Evolutionary conservation across 2,329 filamentous ascomycete genomes (phyloP).

Genomic region (Allantophomopsis cytisporea): DNA sequence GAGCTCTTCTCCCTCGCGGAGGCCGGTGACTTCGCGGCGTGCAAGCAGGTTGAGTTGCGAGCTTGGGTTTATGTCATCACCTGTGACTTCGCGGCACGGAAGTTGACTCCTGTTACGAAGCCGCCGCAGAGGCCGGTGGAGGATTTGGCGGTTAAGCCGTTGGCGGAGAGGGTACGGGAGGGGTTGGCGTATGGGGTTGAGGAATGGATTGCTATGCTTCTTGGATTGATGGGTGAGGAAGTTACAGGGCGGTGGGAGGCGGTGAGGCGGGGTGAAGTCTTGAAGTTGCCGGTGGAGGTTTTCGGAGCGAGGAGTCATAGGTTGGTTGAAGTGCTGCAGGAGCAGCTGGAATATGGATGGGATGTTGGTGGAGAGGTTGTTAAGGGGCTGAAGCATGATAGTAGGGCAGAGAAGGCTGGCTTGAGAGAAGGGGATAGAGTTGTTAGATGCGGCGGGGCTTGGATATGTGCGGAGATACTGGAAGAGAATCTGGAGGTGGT

Average conservation of each 20-base stretch:
- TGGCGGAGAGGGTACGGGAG: conserved; percentile 3
- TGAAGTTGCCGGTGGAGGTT: conserved; percentile 5
- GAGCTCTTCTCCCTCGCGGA: conserved; percentile 4
- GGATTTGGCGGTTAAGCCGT: conserved; percentile 7
- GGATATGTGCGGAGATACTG: conserved; percentile 10
- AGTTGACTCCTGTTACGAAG: conserved; percentile 1
- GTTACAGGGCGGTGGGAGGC: neutral
- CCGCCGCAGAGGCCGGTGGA: conserved; percentile 6
- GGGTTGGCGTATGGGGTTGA: conserved; percentile 2
- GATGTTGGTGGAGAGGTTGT: conserved; percentile 9
- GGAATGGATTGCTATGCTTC: too few species aligned
- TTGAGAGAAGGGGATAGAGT: conserved; percentile 11
- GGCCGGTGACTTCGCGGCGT: conserved; percentile 3
- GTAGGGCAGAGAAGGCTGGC: conserved; percentile 10
- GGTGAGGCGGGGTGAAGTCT: conserved; percentile 5
- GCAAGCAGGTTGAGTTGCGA: conserved; percentile 3
- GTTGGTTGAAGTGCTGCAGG: conserved; percentile 7
- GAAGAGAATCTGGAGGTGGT: conserved; percentile 7
- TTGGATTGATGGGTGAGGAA: too few species aligned
- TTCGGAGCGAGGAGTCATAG: conserved; percentile 8
- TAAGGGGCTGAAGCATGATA: conserved; percentile 7
- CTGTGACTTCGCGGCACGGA: conserved; percentile 5
- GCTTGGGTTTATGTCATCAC: conserved; percentile 7
- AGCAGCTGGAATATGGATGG: conserved; percentile 12
- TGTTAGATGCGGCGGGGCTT: conserved; percentile 6